Evolutionary conservation across 768 basidiomycete species (phyloP), one percentile per base, ranked within the genome.

Genomic region (Mycena galericulata): DNA sequence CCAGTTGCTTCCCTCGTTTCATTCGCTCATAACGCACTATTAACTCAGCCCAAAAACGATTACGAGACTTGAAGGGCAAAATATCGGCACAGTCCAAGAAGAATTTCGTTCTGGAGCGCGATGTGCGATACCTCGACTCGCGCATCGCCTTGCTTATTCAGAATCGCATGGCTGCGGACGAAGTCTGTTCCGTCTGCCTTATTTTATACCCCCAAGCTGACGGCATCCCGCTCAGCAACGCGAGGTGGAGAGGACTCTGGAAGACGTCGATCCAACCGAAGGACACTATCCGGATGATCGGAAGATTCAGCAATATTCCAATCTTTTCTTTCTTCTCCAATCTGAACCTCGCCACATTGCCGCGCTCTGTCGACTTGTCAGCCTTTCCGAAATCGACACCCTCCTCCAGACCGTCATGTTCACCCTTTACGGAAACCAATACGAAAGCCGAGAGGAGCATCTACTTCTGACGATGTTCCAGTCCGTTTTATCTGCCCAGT

Each of bases 351-450:
- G 97, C 46, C 98, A 99, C 80, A 92, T 99, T 73, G 98, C 98
- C 40, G 91, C 94, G 56, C 89, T 99, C 26, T 99, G 98, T 75
- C 93, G 98, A 20, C 92, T 99, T 66, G 98, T 99, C 80, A 95
- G 93, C 71, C 82, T 99, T 41, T 90, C 94, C 51, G 98, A 99
- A 84, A 99, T 99, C 76, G 98, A 99, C 80, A 99, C 98, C 50
- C 92, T 99, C 66, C 90, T 99, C 29, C 98, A 99, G 79, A 99
- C 98, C 3, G 98, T 99, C 80, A 99, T 99, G 98, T 99, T 99
- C 83, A 99, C 98, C 20, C 89, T 99, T 30, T 99, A 99, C 78
- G 98, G 98, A 70, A 97, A 99, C 85, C 97, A 99, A 84, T 97
- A 99, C 83, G 96, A 98, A 83, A 95, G 94, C 77, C 86, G 97